Conservation (phyloP, 768 basidiomycete species). For the Gloeophyllum trabeum region DNA sequence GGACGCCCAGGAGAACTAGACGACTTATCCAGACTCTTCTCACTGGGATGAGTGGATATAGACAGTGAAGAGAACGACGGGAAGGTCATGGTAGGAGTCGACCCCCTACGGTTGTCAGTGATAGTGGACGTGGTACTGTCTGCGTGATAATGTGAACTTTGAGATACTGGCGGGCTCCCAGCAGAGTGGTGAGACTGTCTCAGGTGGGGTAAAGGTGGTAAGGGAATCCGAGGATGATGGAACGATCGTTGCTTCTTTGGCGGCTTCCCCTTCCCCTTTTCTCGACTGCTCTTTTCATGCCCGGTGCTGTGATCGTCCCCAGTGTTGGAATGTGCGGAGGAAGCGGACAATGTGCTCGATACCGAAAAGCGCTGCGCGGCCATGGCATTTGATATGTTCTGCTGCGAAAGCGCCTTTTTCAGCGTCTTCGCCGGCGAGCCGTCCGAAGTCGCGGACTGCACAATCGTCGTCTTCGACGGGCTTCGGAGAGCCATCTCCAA, state of each 20-base stretch:
- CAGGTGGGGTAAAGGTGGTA: slow-evolving; percentile 32
- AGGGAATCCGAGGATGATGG: slow-evolving; percentile 41
- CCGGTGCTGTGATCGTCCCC: neutral
- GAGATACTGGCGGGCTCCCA: neutral
- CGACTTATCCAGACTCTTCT: neutral
- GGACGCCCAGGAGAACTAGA: neutral
- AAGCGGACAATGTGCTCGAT: neutral
- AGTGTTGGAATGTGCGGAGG: neutral
- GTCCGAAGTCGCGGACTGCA: neutral
- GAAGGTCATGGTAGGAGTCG: neutral
- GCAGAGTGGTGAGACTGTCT: slow-evolving; percentile 3
- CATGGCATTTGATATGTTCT: slow-evolving; percentile 30
- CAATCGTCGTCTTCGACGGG: too few species aligned
- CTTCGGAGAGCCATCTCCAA: too few species aligned
- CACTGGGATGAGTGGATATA: neutral
- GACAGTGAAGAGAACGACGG: neutral
- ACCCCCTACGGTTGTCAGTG: slow-evolving; percentile 3
- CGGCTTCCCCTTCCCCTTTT: slow-evolving; percentile 20
- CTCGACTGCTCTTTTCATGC: neutral
- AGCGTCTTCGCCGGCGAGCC: slow-evolving; percentile 19
- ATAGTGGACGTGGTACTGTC: slow-evolving; percentile 6
- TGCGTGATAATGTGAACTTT: neutral
- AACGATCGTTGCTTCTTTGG: slow-evolving; percentile 53
- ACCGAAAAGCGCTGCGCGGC: neutral
- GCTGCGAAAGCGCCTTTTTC: slow-evolving; percentile 48